phyloP scores from a whole-genome alignment of 1,284 basidiomycete species.

The Cutaneotrichosporon mucoides region DNA sequence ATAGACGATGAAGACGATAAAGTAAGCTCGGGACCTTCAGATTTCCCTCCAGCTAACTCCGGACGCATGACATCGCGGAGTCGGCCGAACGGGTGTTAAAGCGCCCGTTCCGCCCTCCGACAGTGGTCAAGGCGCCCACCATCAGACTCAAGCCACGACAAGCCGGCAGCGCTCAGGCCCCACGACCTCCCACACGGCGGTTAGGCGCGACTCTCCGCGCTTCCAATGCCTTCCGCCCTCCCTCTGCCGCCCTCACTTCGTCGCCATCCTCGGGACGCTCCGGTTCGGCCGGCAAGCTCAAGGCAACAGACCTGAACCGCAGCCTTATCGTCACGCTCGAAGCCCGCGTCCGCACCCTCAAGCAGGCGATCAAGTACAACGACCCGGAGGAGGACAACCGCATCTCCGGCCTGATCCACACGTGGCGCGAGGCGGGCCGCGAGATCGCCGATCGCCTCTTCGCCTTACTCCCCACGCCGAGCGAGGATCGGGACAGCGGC shows the following conservation, averaged over 20 bases:
- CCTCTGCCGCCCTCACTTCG: background rate
- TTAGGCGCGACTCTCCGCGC: background rate
- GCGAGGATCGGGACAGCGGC: background rate
- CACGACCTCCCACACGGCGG: too few relatives aligned
- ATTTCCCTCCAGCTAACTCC: too few relatives aligned
- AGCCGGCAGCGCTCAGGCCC: background rate
- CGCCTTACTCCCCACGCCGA: conserved; percentile 23
- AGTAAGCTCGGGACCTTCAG: too few relatives aligned
- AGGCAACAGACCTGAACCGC: conserved; percentile 1
- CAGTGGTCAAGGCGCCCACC: background rate
- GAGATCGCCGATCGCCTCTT: conserved; percentile 41
- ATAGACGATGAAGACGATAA: too few relatives aligned
- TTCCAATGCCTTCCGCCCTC: background rate
- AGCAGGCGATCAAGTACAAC: conserved; percentile 32
- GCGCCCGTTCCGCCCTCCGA: conserved; percentile 37
- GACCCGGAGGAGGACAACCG: conserved; percentile 27
- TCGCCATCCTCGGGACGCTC: background rate
- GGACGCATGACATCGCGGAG: background rate
- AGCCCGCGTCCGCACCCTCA: conserved; percentile 22
- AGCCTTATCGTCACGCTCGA: conserved; percentile 25
- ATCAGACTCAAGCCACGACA: background rate
- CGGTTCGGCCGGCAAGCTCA: background rate
- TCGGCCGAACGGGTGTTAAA: conserved; percentile 32
- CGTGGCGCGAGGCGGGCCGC: conserved; percentile 42
- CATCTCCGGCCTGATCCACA: conserved; percentile 23